These are phyloP conservation scores for Talaromyces thailandensis DNA, from an alignment of 495 filamentous ascomycete genomes.

Conservation along the genomic window DNA sequence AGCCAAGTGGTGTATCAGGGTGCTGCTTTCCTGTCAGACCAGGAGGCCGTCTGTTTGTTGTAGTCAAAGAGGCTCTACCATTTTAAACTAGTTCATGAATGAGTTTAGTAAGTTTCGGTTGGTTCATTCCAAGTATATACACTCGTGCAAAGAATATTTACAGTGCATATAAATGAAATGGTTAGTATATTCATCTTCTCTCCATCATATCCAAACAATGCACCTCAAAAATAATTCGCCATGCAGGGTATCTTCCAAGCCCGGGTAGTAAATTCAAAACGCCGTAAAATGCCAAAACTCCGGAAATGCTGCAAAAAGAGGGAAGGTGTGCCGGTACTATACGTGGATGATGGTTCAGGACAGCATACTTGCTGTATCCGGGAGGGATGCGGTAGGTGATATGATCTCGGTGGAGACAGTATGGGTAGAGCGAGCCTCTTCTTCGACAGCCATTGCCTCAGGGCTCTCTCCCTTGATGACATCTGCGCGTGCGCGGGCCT, in stretches of 20 bases:
- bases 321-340: background rate
- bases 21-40: background rate
- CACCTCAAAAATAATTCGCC: background rate
- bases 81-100: background rate
- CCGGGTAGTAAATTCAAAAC: background rate
- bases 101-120: conserved; percentile 1
- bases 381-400: conserved; percentile 8
- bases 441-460: conserved; percentile 9
- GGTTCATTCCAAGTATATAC: background rate
- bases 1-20: background rate
- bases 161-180: background rate
- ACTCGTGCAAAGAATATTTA: conserved; percentile 4
- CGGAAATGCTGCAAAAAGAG: background rate
- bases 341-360: background rate
- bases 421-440: conserved; percentile 17
- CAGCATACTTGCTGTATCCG: background rate
- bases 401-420: conserved; percentile 27
- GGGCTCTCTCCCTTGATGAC: background rate
- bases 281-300: background rate
- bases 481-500: conserved; percentile 16
- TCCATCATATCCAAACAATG: background rate
- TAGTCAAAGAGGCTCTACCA: background rate
- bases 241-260: conserved; percentile 3
- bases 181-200: background rate
- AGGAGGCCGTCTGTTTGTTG: background rate